Base-by-base conservation (phyloP, 805 yeast species). In the Candida boidinii region DNA sequence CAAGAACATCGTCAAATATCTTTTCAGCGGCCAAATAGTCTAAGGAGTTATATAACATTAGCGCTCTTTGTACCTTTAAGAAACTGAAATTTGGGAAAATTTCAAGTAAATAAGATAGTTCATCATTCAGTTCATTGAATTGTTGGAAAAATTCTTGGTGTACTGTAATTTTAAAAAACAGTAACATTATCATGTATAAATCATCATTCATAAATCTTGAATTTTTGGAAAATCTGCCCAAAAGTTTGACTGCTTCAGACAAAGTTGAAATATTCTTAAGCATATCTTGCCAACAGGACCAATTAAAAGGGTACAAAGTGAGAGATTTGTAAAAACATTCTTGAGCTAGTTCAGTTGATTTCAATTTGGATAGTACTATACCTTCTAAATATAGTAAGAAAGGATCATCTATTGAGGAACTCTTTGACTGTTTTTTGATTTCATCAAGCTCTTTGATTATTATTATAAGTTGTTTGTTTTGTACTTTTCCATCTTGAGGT, bases 231-330 rank as follows among this genome's bases (percentile, higher is more conserved):
- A 67, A 49, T 41, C 61, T 55, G 39, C 58, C 49, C 26, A 65
- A 40, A 39, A 68, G 47, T 33, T 46, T 43, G 30, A 60, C 36
- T 0, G 85, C 79, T 34, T 81, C 83, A 38, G 79, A 81, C 34
- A 76, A 66, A 20, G 74, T 68, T 7, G 71, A 56, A 19, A 85
- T 57, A 33, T 84, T 74, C 4, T 73, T 61, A 10, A 76, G 60
- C 25, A 92, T 62, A 49, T 90, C 96, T 36, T 70, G 66, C 96
- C 96, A 92, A 37, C 92, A 81, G 34, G 88, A 73, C 98, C 98
- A 92, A 53, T 90, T 90, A 53, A 68, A 82, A 0, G 96, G 95
- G 45, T 79, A 86, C 19, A 67, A 31, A 17, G 68, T 60, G 11
- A 90, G 49, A 1, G 96, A 79, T 29, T 65, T 66, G 20, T 76